These are phyloP conservation scores for Fusarium pininemorale DNA, from an alignment of 2,329 filamentous ascomycete genomes.

Conservation along the genomic window DNA sequence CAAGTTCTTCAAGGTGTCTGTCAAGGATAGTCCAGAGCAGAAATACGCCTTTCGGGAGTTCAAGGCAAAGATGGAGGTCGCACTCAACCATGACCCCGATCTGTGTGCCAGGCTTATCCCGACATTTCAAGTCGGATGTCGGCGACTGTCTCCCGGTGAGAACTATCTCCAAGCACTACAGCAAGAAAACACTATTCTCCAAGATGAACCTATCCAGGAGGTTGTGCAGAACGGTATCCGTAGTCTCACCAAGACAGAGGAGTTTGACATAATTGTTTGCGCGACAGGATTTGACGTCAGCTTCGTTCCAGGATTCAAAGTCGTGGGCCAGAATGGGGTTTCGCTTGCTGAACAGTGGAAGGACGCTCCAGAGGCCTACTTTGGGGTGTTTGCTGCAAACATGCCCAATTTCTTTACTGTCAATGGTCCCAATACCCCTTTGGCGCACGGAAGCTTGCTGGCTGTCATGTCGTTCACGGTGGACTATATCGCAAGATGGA, in stretches of 20 bases:
- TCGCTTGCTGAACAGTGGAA: neutral
- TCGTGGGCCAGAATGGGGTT: neutral
- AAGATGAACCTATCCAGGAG: neutral
- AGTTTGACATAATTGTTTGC: conserved; percentile 6
- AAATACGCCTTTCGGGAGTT: rapidly evolving
- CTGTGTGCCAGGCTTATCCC: neutral
- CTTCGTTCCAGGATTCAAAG: neutral
- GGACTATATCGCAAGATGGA: conserved; percentile 3
- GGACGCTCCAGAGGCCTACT: neutral
- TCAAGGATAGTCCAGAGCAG: neutral
- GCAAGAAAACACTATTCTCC: neutral
- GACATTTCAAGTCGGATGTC: neutral
- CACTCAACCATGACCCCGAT: neutral
- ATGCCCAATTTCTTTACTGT: conserved; percentile 1
- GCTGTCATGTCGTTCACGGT: neutral
- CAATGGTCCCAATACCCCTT: neutral
- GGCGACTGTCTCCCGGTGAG: neutral
- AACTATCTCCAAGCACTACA: conserved; percentile 2
- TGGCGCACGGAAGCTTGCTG: neutral
- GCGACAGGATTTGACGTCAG: conserved; percentile 1
- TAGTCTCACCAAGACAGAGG: neutral
- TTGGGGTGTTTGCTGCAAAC: neutral
- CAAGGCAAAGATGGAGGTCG: neutral
- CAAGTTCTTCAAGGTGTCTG: neutral
- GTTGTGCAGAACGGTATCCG: neutral